Conservation (phyloP, 2,329 filamentous ascomycete genomes). For the Penicillium rolfsii region DNA sequence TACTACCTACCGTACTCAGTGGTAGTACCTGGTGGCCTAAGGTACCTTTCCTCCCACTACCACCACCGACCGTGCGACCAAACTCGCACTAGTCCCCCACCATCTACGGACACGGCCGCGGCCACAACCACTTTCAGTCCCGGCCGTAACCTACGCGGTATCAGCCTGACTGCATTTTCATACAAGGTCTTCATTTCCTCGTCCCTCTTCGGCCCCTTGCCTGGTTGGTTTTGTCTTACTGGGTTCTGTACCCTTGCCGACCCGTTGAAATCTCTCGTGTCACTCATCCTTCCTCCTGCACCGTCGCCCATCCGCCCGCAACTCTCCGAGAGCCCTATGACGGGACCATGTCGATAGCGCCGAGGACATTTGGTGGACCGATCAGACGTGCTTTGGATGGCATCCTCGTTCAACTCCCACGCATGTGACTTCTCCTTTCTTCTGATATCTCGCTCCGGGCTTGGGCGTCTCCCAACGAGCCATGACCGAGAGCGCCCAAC, state of each 20-base stretch:
- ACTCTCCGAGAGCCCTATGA: slow-evolving; percentile 8
- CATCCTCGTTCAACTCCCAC: slow-evolving; percentile 10
- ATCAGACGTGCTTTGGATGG: slow-evolving; percentile 15
- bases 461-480: slow-evolving; percentile 17
- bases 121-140: not conserved
- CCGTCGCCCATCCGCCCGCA: slow-evolving; percentile 1
- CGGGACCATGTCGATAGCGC: slow-evolving; percentile 27
- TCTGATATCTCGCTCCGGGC: slow-evolving; percentile 7
- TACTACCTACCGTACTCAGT: too few relatives aligned
- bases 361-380: slow-evolving; percentile 17
- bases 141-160: not conserved
- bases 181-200: slow-evolving; percentile 4
- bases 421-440: slow-evolving; percentile 26
- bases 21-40: not conserved
- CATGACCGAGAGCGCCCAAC: slow-evolving; percentile 31
- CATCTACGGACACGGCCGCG: not conserved
- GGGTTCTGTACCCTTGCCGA: not conserved
- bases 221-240: not conserved
- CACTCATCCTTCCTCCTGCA: not conserved
- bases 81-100: slow-evolving; percentile 3
- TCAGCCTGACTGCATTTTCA: not conserved
- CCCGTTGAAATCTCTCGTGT: not conserved
- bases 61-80: not conserved
- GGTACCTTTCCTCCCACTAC: not conserved
- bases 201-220: slow-evolving; percentile 2